phyloP scores from a whole-genome alignment of 2,329 filamentous ascomycete species.

The Westerdykella sp. region DNA sequence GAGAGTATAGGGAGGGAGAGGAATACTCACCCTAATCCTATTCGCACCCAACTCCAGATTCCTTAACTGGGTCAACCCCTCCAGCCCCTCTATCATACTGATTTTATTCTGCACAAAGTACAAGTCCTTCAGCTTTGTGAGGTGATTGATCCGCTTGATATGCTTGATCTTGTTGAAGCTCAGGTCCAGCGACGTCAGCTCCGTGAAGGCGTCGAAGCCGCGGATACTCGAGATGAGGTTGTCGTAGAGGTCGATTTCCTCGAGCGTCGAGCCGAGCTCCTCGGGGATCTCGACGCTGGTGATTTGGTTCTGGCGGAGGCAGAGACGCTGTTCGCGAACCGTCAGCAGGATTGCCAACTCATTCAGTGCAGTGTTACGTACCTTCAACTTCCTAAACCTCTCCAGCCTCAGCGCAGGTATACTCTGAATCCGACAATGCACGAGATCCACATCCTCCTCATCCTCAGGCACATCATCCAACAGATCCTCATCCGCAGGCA shows the following conservation, averaged over 20 bases:
- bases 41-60: slow-evolving; percentile 92
- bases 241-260: slow-evolving; percentile 92
- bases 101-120: slow-evolving; percentile 97
- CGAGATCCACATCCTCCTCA: slow-evolving; percentile 64
- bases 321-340: slow-evolving; percentile 53
- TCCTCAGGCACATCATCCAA: slow-evolving; percentile 53
- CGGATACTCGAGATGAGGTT: slow-evolving; percentile 86
- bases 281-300: slow-evolving; percentile 70
- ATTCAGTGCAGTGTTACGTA: slow-evolving; percentile 21
- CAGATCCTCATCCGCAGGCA: slow-evolving; percentile 45
- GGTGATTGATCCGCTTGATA: slow-evolving; percentile 78
- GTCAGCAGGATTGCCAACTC: not conserved
- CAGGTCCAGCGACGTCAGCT: slow-evolving; percentile 75
- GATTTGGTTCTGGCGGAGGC: slow-evolving; percentile 89
- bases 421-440: slow-evolving; percentile 78
- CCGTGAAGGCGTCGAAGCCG: slow-evolving; percentile 69
- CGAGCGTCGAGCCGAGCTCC: slow-evolving; percentile 58
- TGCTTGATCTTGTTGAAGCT: slow-evolving; percentile 99
- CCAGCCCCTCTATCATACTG: slow-evolving; percentile 74
- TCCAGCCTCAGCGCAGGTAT: slow-evolving; percentile 74
- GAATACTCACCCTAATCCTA: slow-evolving; percentile 56
- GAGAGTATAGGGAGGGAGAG: not conserved
- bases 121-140: slow-evolving; percentile 72
- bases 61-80: slow-evolving; percentile 64
- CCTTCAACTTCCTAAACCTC: slow-evolving; percentile 68